phyloP scores from a whole-genome alignment of 1,284 basidiomycete genomes.

The Lentinula novae-zelandiae region DNA sequence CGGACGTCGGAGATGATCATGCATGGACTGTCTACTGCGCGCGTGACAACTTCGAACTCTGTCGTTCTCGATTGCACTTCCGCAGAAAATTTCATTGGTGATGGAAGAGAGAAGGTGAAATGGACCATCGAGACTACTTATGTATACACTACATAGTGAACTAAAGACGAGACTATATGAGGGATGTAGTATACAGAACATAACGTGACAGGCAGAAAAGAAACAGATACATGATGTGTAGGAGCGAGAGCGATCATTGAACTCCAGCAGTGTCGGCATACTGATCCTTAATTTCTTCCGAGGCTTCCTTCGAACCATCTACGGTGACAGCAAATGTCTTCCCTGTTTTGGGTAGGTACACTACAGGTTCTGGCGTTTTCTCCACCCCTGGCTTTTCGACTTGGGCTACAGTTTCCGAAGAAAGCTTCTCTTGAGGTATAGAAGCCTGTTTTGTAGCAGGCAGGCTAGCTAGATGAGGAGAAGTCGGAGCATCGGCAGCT shows the following conservation, averaged over 20 bases:
- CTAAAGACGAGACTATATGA: neutral
- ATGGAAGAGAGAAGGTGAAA: neutral
- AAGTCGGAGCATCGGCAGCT: neutral
- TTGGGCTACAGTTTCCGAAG: constrained; percentile 5
- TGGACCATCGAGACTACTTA: neutral
- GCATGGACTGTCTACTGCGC: too few species aligned
- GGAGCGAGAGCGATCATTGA: too few species aligned
- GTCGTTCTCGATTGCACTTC: too few species aligned
- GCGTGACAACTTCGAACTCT: too few species aligned
- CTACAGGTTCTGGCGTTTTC: neutral
- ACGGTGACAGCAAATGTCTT: neutral
- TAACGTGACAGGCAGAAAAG: too few species aligned
- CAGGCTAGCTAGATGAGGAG: neutral
- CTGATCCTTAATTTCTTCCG: neutral
- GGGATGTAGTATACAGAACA: neutral
- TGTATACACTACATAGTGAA: neutral
- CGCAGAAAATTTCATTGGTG: neutral
- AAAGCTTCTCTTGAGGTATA: neutral
- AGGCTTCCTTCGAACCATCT: neutral
- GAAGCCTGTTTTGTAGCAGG: neutral
- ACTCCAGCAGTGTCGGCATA: neutral
- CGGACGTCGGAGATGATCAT: neutral
- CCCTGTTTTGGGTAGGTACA: neutral
- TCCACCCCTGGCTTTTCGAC: constrained; percentile 18
- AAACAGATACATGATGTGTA: too few species aligned